phyloP scores from a whole-genome alignment of 176 grass and related monocot genomes.

The Alloteropsis semialata region DNA sequence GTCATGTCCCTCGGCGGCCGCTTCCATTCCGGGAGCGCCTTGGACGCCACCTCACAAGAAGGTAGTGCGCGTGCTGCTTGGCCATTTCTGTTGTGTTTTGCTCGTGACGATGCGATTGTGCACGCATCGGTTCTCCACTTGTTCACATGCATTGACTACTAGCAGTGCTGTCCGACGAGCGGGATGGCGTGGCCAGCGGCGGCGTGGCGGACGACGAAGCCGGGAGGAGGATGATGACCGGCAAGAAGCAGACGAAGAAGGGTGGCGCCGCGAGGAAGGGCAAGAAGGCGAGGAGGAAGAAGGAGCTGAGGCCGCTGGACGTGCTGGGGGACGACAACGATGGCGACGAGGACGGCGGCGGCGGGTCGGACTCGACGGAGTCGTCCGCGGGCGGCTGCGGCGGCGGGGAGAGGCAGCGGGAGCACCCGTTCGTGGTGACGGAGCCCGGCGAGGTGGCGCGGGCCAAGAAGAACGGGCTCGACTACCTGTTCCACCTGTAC shows the following conservation, averaged over 20 bases:
- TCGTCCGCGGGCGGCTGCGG: conserved; percentile 45
- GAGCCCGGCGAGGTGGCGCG: conserved; percentile 94
- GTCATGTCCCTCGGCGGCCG: conserved; percentile 38
- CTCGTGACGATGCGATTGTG: not conserved
- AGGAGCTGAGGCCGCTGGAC: conserved; percentile 42
- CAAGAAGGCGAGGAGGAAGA: conserved; percentile 48
- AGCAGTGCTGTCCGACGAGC: conserved; percentile 65
- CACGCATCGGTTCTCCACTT: too few relatives aligned
- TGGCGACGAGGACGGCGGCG: conserved; percentile 37
- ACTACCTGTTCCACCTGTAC: conserved; percentile 97
- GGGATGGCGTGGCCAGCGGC: conserved; percentile 25
- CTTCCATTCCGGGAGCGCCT: conserved; percentile 35
- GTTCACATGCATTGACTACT: too few relatives aligned
- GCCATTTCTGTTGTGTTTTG: not conserved
- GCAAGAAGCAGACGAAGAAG: conserved; percentile 47
- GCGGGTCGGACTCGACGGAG: conserved; percentile 60
- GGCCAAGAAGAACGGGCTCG: conserved; percentile 98
- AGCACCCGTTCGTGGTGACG: conserved; percentile 98
- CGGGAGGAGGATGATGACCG: conserved; percentile 27
- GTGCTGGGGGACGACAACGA: conserved; percentile 41
- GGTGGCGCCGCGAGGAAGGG: conserved; percentile 14
- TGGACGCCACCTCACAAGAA: conserved; percentile 80
- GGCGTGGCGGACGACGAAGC: conserved; percentile 38
- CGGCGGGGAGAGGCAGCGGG: conserved; percentile 60
- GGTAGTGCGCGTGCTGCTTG: conserved; percentile 14